Conservation (phyloP, 257 asterid genomes). For the Solanum bulbocastanum region DNA sequence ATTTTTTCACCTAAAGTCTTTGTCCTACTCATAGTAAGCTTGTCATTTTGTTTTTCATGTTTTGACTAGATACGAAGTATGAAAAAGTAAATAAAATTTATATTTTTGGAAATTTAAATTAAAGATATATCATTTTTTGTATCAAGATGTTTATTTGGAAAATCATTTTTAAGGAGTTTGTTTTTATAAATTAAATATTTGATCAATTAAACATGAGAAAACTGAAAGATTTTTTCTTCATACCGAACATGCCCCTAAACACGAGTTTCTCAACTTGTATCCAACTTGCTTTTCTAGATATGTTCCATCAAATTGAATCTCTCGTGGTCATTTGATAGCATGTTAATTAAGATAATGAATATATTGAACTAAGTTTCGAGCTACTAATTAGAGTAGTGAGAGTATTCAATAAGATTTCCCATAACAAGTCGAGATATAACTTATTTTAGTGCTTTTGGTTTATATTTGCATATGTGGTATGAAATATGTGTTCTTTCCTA, state of each 20-base stretch:
- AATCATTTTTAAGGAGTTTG: background rate
- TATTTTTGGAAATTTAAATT: too few species aligned
- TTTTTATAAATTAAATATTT: too few species aligned
- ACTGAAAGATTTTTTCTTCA: too few species aligned
- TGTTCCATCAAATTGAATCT: background rate
- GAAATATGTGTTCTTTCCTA: background rate
- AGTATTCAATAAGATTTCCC: background rate
- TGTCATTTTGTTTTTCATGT: too few species aligned
- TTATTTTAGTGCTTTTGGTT: background rate
- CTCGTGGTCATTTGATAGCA: background rate
- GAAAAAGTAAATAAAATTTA: too few species aligned
- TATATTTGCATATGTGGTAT: background rate
- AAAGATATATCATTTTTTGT: too few species aligned
- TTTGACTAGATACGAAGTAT: too few species aligned
- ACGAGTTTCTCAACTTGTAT: background rate
- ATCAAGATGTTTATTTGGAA: background rate
- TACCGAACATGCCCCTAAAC: too few species aligned
- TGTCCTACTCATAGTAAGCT: background rate
- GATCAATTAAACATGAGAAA: background rate
- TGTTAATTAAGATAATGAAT: background rate
- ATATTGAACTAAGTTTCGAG: background rate
- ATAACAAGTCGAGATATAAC: background rate
- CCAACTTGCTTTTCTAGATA: rapidly evolving
- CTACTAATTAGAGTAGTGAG: background rate
- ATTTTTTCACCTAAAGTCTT: background rate